These are phyloP conservation scores for Naematelia encephala DNA, from an alignment of 768 basidiomycete species.

Conservation along the genomic window DNA sequence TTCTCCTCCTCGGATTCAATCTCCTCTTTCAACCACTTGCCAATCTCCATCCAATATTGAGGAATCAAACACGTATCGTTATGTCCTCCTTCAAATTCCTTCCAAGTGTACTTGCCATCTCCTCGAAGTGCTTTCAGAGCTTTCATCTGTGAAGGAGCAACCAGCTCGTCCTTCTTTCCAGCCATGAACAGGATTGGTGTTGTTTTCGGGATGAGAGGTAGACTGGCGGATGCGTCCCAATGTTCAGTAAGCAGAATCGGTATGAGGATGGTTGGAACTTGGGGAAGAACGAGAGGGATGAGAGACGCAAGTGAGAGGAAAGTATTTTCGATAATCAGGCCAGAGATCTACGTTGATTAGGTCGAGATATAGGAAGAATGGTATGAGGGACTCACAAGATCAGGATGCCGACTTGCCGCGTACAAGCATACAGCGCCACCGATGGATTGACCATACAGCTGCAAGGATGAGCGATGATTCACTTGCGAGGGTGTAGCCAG, in stretches of 20 bases:
- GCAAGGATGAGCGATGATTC: constrained; percentile 65
- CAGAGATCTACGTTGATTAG: constrained; percentile 58
- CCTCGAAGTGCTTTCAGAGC: constrained; percentile 38
- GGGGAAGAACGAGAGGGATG: constrained; percentile 74
- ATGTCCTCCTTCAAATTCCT: constrained; percentile 51
- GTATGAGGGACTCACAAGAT: constrained; percentile 56
- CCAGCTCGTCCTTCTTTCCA: constrained; percentile 67
- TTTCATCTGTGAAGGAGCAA: constrained; percentile 73
- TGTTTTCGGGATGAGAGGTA: constrained; percentile 52
- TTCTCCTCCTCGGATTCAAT: constrained; percentile 5
- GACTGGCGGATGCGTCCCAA: constrained; percentile 74
- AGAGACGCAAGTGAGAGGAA: constrained; percentile 79
- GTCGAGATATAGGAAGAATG: not conserved
- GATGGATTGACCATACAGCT: constrained; percentile 57
- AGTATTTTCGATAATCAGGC: constrained; percentile 87
- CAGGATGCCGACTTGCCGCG: constrained; percentile 72
- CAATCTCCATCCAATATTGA: constrained; percentile 51
- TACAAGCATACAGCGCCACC: constrained; percentile 92
- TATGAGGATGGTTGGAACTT: constrained; percentile 64
- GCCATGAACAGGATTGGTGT: constrained; percentile 77
- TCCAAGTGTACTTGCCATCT: constrained; percentile 46
- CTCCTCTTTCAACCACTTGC: constrained; percentile 45
- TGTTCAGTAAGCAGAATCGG: constrained; percentile 70
- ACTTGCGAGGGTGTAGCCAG: not conserved
- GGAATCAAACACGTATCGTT: constrained; percentile 53